Base-by-base conservation (phyloP, 2,329 filamentous ascomycete genomes). In the Talaromyces sp. region DNA sequence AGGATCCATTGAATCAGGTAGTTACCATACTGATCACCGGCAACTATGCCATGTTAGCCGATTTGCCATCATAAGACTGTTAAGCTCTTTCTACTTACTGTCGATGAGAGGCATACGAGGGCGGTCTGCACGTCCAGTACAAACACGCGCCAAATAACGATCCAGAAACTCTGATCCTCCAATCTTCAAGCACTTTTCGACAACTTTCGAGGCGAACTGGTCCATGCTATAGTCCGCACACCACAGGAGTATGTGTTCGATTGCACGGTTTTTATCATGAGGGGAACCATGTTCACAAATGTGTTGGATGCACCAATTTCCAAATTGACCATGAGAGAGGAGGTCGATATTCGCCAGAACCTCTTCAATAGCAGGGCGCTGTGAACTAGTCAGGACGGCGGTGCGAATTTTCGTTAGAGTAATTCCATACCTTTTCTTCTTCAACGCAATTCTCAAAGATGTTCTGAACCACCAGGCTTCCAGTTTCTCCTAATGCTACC, bases 251-350 rank as follows among this genome's bases (percentile, higher is more conserved):
- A 99, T 93, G 73, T 97, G 93, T 65, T 99, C 93, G 68, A 97
- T 88, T 45, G 95, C 94, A 65, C 92, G 88, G 75, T 88, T 93
- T 67, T 93, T 92, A 74, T 99, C 95, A 40, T 88, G 86, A 33
- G 92, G 89, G 58, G 88, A 88, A 53, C 95, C 93, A 70, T 99
- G 94, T 74, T 99, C 94, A 75, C 94, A 99, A 67, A 99, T 91
- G 75, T 99, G 94, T 77, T 99, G 94, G 68, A 99, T 97, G 78
- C 94, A 99, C 94, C 94, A 99, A 73, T 99, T 99, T 57, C 94
- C 94, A 70, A 99, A 99, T 72, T 99, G 94, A 25, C 94, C 94
- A 72, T 97, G 93, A 60, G 94, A 89, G 68, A 99, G 91, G 62
- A 96, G 89, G 75, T 99, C 91, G 66, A 99, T 96, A 71, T 94